These are phyloP conservation scores for Miscanthus lutarioriparius DNA, from an alignment of 176 grass and related monocot genomes.

Conservation along the genomic window DNA sequence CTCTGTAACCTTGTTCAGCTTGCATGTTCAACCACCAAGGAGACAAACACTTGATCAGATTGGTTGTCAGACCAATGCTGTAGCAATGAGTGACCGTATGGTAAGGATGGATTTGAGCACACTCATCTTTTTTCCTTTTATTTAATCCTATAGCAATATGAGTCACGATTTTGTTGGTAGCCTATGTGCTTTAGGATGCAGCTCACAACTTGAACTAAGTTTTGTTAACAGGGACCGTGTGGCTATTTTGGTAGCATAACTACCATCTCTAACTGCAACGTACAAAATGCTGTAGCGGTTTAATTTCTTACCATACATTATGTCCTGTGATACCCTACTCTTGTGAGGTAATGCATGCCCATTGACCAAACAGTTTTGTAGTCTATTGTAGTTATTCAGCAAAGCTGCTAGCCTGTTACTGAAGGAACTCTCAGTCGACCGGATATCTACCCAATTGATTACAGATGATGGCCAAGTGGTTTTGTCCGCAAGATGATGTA, in stretches of 20 bases:
- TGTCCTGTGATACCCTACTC: background rate
- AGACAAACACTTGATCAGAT: slow-evolving; percentile 85
- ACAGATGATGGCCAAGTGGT: slow-evolving; percentile 1
- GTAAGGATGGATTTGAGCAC: slow-evolving; percentile 48
- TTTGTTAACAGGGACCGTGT: background rate
- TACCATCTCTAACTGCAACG: background rate
- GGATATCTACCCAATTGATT: slow-evolving; percentile 1
- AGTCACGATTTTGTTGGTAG: background rate
- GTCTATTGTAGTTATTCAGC: background rate
- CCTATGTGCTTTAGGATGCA: background rate
- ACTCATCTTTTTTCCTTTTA: slow-evolving; percentile 1
- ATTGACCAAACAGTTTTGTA: background rate
- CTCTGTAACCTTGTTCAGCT: slow-evolving; percentile 77
- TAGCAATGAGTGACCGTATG: slow-evolving; percentile 84
- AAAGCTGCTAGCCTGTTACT: background rate
- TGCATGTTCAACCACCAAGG: slow-evolving; percentile 85
- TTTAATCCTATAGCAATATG: slow-evolving; percentile 15
- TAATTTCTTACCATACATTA: background rate
- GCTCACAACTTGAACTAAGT: background rate
- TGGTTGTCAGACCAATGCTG: slow-evolving; percentile 73
- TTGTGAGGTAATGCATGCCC: background rate
- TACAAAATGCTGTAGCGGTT: background rate
- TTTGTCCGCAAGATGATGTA: background rate
- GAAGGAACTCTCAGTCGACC: background rate
- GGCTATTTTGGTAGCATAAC: background rate